A percentile compares a stretch with the other conserved stretches of the same genome.
Evolutionary conservation across 2,329 filamentous ascomycete genomes (phyloP).

Genomic region (Didymella keratinophila): DNA sequence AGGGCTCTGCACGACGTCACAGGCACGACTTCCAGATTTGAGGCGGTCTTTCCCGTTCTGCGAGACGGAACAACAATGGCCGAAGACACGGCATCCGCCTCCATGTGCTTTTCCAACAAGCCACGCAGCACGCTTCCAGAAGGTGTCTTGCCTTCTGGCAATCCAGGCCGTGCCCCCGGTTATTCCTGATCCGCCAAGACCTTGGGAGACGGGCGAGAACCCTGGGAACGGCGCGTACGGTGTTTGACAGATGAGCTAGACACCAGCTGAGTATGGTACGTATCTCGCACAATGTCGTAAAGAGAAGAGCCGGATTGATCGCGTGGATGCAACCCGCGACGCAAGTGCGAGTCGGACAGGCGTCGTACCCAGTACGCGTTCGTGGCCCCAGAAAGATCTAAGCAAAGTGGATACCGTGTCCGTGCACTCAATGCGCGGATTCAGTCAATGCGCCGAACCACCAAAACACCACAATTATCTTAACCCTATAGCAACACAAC

Average conservation of each 20-base stretch:
- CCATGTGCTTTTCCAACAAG: conserved; percentile 5
- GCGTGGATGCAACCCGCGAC: conserved; percentile 1
- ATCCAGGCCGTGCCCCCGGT: conserved; percentile 15
- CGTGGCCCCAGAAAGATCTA: conserved; percentile 1
- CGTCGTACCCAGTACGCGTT: conserved; percentile 16
- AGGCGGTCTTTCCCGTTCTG: background rate
- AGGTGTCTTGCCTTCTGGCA: conserved; percentile 8
- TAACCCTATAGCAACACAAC: too few relatives aligned
- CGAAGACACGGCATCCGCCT: background rate
- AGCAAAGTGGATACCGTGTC: background rate
- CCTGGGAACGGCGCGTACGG: conserved; percentile 7
- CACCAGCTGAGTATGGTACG: conserved; percentile 3
- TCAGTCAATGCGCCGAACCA: too few relatives aligned
- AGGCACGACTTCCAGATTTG: background rate
- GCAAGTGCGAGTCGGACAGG: conserved; percentile 7
- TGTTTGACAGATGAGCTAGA: conserved; percentile 10
- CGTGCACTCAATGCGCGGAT: too few relatives aligned
- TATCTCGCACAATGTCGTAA: conserved; percentile 1
- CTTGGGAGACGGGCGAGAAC: conserved; percentile 14
- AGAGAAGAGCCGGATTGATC: conserved; percentile 4
- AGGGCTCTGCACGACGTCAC: conserved; percentile 1
- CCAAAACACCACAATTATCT: too few relatives aligned
- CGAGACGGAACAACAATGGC: conserved; percentile 4
- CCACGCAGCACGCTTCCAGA: conserved; percentile 16
- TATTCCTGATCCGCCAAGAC: conserved; percentile 12